Base-by-base conservation (phyloP, 2,329 filamentous ascomycete species). In the Aspergillus pseudoglaucus region DNA sequence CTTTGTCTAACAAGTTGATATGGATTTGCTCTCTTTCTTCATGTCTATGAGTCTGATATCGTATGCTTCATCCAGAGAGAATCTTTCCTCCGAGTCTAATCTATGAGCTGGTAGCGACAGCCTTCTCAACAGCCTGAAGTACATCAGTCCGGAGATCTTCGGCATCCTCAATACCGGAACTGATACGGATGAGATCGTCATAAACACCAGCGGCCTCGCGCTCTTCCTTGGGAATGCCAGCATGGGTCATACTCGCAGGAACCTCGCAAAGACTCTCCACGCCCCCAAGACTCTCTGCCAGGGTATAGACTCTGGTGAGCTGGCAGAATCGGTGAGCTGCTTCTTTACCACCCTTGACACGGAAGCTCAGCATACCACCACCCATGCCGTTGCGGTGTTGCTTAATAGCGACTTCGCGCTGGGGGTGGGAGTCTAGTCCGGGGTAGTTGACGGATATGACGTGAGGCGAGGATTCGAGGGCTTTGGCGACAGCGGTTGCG, bases 281-380 rank as follows among this genome's bases (percentile, higher is more conserved):
- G 47, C 91, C 93, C 51, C 93, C 93, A 20, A 98, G 74, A 50
- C 83, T 88, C 78, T 98, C 93, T 25, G 93, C 93, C 6, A 98
- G 79, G 1, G 90, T 95, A 73, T 95, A 97, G 68, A 98, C 83
- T 63, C 82, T 82, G 39, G 90, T 96, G 50, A 80, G 74, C 70
- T 93, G 84, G 78, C 93, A 97, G 81, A 98, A 98, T 45, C 84
- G 81, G 72, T 94, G 87, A 12, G 93, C 93, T 1, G 91, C 91
- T 41, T 78, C 79, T 62, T 89, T 81, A 32, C 93, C 93, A 48
- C 91, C 93, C 56, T 82, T 81, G 69, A 98, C 88, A 56, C 93
- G 86, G 83, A 98, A 98, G 49, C 87, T 91, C 39, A 98, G 82
- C 93, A 98, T 98, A 52, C 93, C 93, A 58, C 93, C 93, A 51